A percentile compares a stretch with the other conserved stretches of the same genome.
These are phyloP conservation scores for Pseudocercospora eumusae DNA, from an alignment of 2,329 filamentous ascomycete species.

Conservation along the genomic window DNA sequence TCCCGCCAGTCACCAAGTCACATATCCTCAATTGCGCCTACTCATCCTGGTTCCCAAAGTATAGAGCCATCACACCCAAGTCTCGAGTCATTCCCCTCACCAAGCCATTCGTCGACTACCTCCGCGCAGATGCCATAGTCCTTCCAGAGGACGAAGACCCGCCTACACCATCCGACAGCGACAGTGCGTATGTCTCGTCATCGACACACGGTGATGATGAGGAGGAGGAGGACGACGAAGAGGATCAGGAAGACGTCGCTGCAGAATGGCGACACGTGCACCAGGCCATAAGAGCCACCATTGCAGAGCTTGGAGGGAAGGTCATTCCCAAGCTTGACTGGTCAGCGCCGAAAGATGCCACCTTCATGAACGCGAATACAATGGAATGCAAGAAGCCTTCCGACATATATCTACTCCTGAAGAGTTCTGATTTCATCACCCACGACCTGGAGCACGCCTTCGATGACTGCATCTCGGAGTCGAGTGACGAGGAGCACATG, in stretches of 20 bases:
- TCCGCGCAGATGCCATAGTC: constrained; percentile 89
- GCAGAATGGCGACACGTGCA: constrained; percentile 70
- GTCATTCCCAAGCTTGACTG: constrained; percentile 95
- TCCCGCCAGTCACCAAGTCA: constrained; percentile 78
- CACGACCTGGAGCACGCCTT: constrained; percentile 94
- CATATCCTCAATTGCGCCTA: constrained; percentile 96
- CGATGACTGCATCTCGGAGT: constrained; percentile 61
- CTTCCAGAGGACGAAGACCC: constrained; percentile 67
- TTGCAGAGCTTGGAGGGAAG: constrained; percentile 77
- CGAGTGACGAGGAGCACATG: constrained; percentile 40
- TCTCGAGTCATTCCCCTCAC: constrained; percentile 80
- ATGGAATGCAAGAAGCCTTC: constrained; percentile 86
- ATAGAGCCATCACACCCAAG: constrained; percentile 78
- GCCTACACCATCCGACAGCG: constrained; percentile 45
- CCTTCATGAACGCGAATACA: constrained; percentile 87
- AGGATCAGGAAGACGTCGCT: constrained; percentile 64
- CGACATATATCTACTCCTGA: constrained; percentile 90
- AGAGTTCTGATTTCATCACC: constrained; percentile 90
- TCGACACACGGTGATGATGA: constrained; percentile 44
- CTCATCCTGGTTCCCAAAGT: constrained; percentile 86
- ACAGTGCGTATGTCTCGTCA: constrained; percentile 55
- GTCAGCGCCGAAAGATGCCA: constrained; percentile 94
- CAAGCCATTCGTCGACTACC: constrained; percentile 75
- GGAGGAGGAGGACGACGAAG: constrained; percentile 56
- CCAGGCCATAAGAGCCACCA: constrained; percentile 71